These are phyloP conservation scores for Colletotrichum tamarilloi DNA, from an alignment of 2,329 filamentous ascomycete species.

Conservation along the genomic window DNA sequence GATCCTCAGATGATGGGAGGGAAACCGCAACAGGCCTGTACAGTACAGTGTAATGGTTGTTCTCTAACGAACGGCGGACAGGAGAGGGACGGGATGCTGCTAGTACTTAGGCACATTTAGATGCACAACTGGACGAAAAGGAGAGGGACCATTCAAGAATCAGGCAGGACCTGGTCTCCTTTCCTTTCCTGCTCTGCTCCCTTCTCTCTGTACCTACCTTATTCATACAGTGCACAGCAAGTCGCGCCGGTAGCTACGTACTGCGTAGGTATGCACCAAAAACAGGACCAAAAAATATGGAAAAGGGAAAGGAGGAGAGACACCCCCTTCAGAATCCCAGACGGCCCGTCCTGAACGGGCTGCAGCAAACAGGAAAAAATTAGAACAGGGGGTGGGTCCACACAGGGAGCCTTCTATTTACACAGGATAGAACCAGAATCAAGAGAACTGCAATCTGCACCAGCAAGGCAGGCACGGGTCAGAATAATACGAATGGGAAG, in stretches of 20 bases:
- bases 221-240: no score
- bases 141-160: background rate
- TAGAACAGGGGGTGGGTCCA: slow-evolving; percentile 1
- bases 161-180: background rate
- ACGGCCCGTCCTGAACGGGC: slow-evolving; percentile 14
- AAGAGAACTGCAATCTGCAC: background rate
- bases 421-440: background rate
- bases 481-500: no score
- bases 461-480: background rate
- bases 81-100: background rate
- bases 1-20: no score
- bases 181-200: background rate
- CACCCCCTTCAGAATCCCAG: background rate
- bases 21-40: no score
- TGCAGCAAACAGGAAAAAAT: slow-evolving; percentile 16
- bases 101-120: background rate
- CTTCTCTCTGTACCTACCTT: no score
- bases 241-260: no score
- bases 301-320: slow-evolving; percentile 29
- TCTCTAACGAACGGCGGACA: background rate
- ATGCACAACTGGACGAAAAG: background rate
- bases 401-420: background rate
- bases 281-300: slow-evolving; percentile 24
- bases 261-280: no score
- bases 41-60: no score